phyloP scores from a whole-genome alignment of 1,139 yeast species.

The Insectozyma bohioensis region DNA sequence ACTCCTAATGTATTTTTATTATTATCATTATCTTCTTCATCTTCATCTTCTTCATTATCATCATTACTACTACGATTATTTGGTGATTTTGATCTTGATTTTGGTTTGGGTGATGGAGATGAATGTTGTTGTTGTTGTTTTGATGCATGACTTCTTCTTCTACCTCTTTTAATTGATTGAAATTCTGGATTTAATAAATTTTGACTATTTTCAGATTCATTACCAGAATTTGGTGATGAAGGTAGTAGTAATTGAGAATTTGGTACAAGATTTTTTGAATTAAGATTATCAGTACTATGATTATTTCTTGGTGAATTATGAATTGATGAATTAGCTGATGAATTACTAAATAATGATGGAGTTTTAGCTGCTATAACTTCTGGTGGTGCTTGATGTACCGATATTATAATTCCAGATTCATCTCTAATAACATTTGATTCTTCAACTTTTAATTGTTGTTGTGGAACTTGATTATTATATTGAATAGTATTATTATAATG shows the following conservation, averaged over 20 bases:
- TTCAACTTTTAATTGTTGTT: conserved; percentile 5
- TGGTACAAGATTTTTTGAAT: conserved; percentile 17
- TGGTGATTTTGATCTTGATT: conserved; percentile 13
- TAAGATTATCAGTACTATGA: conserved; percentile 6
- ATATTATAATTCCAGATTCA: conserved; percentile 22
- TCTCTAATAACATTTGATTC: conserved; percentile 16
- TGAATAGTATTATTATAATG: too few species aligned
- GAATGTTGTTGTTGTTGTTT: conserved; percentile 19
- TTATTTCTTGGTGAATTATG: conserved; percentile 21
- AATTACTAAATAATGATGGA: conserved; percentile 46
- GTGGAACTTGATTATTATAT: conserved; percentile 11
- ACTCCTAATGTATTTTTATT: conserved; percentile 15
- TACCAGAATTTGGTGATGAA: conserved; percentile 10
- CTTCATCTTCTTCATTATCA: conserved; percentile 14
- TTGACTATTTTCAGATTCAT: conserved; percentile 5
- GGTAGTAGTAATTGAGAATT: conserved; percentile 20
- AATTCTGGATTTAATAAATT: conserved; percentile 35
- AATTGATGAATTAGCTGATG: conserved; percentile 34
- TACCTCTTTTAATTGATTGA: conserved; percentile 32
- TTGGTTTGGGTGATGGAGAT: conserved; percentile 18
- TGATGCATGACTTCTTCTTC: conserved; percentile 28
- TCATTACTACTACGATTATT: conserved; percentile 1
- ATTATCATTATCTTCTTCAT: conserved; percentile 15
- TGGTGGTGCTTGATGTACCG: conserved; percentile 33
- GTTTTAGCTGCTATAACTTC: conserved; percentile 37